A percentile compares a stretch with the other conserved stretches of the same genome.
phyloP scores from a whole-genome alignment of 768 basidiomycete genomes.

The Tulasnella sp. region DNA sequence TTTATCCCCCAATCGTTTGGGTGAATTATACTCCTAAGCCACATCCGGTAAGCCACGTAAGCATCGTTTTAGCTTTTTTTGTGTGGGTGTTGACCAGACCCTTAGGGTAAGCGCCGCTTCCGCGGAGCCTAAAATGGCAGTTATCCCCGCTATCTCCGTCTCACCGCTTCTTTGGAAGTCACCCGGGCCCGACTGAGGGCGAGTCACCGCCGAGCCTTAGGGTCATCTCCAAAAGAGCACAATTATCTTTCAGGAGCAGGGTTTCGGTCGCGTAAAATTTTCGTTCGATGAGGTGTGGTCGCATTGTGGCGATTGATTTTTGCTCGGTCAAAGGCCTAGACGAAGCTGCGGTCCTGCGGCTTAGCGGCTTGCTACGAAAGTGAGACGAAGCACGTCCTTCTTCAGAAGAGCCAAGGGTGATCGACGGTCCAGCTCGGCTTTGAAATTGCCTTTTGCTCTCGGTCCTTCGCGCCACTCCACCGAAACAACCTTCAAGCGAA shows the following conservation, averaged over 20 bases:
- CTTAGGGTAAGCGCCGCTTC: background rate
- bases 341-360: no score
- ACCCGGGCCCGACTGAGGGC: background rate
- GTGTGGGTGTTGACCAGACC: background rate
- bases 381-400: no score
- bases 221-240: background rate
- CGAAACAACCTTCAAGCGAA: no score
- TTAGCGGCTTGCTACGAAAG: no score
- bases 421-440: no score
- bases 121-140: background rate
- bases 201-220: background rate
- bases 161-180: background rate
- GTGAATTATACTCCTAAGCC: background rate
- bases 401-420: no score
- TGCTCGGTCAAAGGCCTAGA: no score
- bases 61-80: background rate
- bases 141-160: background rate
- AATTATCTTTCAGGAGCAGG: background rate
- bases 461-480: no score
- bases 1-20: background rate
- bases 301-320: no score
- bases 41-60: background rate
- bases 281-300: no score
- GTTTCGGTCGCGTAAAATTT: background rate
- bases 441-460: no score